A percentile compares a stretch with the other conserved stretches of the same genome.
phyloP scores from a whole-genome alignment of 2,329 filamentous ascomycete species.

The Neopestalotiopsis rosae region DNA sequence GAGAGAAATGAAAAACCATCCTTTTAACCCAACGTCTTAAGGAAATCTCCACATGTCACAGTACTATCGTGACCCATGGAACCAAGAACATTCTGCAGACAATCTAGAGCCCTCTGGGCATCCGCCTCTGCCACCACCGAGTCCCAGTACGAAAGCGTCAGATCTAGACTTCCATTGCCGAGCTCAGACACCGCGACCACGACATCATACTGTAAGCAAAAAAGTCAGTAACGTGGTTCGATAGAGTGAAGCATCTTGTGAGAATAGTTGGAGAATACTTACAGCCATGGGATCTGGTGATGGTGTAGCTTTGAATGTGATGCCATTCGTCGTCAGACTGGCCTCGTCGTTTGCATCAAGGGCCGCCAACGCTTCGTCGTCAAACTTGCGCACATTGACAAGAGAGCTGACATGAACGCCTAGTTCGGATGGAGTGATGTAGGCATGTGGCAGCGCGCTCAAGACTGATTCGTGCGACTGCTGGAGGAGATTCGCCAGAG shows the following conservation, averaged over 20 bases:
- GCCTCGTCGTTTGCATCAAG: not conserved
- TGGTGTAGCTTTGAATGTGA: constrained; percentile 14
- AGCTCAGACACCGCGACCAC: constrained; percentile 20
- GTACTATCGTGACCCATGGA: constrained; percentile 8
- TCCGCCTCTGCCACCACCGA: constrained; percentile 15
- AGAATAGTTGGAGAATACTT: not conserved
- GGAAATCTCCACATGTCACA: constrained; percentile 9
- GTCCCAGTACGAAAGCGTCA: constrained; percentile 18
- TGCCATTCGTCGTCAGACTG: not conserved
- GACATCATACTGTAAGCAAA: constrained; percentile 16
- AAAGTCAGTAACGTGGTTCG: not conserved
- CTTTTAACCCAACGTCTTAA: not conserved
- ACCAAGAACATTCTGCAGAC: constrained; percentile 12
- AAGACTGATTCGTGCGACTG: constrained; percentile 11
- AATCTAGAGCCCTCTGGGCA: constrained; percentile 14
- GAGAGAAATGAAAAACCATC: too few species aligned
- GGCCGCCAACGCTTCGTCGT: constrained; percentile 7
- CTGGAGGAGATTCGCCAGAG: not conserved
- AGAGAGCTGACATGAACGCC: constrained; percentile 12
- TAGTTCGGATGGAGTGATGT: constrained; percentile 16
- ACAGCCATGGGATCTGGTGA: constrained; percentile 19
- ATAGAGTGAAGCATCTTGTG: not conserved
- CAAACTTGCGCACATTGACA: constrained; percentile 19
- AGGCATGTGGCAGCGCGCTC: constrained; percentile 15
- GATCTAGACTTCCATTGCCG: constrained; percentile 15